Conservation (phyloP, 805 yeast genomes). For the Lachancea thermotolerans region DNA sequence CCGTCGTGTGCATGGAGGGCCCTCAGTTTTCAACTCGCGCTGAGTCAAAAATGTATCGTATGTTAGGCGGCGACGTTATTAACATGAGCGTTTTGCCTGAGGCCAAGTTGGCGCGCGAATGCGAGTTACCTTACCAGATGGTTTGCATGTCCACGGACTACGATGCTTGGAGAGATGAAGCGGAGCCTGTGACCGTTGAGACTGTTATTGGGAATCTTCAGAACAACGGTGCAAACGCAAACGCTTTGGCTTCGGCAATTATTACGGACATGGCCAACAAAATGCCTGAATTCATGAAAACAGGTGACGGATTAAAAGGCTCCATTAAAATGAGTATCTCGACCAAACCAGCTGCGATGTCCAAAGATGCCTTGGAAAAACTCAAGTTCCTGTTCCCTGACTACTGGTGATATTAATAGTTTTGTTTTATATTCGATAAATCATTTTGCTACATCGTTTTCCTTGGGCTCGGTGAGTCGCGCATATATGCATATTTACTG, state of each 20-base stretch:
- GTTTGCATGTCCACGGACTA: slow-evolving; percentile 98
- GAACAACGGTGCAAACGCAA: slow-evolving; percentile 85
- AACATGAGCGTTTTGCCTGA: slow-evolving; percentile 98
- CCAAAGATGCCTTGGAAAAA: slow-evolving; percentile 64
- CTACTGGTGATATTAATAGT: slow-evolving; percentile 53
- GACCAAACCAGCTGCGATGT: slow-evolving; percentile 68
- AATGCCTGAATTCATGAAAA: slow-evolving; percentile 44
- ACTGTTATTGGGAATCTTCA: slow-evolving; percentile 85
- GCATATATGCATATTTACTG: slow-evolving; percentile 30
- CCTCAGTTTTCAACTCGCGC: slow-evolving; percentile 97
- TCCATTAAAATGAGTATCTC: slow-evolving; percentile 76
- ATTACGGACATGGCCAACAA: slow-evolving; percentile 61
- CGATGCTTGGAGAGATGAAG: slow-evolving; percentile 96
- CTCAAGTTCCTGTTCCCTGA: slow-evolving; percentile 89
- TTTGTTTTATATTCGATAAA: slow-evolving; percentile 1
- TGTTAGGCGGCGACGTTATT: slow-evolving; percentile 91
- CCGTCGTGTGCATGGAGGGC: slow-evolving; percentile 97
- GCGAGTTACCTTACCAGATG: slow-evolving; percentile 96
- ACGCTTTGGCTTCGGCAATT: slow-evolving; percentile 61
- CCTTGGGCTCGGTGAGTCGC: slow-evolving; percentile 29
- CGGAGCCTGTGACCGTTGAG: slow-evolving; percentile 97
- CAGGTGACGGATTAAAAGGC: slow-evolving; percentile 69
- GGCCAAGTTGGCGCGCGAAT: slow-evolving; percentile 93
- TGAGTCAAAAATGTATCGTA: slow-evolving; percentile 77
- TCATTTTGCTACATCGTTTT: slow-evolving; percentile 12